Conservation (phyloP, 352 stramenopile species). For the Globisporangium apiculatum region DNA sequence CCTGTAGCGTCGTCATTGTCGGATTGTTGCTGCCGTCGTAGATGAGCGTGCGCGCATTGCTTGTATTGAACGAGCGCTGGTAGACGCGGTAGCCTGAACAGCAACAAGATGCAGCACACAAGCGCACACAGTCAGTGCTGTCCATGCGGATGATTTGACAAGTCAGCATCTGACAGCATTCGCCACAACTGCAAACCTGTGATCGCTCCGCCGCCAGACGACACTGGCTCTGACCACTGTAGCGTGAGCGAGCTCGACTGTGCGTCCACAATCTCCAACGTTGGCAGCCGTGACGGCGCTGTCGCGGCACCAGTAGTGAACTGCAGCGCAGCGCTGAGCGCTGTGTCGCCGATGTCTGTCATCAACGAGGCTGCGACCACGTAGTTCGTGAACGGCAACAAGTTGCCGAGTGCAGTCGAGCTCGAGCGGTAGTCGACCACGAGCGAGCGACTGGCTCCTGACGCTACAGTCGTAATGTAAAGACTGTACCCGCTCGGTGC, state of each 20-base stretch:
- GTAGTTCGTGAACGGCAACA: slow-evolving; percentile 25
- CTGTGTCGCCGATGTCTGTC: slow-evolving; percentile 13
- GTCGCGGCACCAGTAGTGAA: slow-evolving; percentile 19
- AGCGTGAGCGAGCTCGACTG: slow-evolving; percentile 22
- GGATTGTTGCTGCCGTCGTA: slow-evolving; percentile 19
- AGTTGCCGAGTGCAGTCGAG: slow-evolving; percentile 11
- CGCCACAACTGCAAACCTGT: slow-evolving; percentile 12
- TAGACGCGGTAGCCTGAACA: slow-evolving; percentile 19
- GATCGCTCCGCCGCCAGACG: slow-evolving; percentile 32
- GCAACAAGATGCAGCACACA: no score
- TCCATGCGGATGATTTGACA: no score
- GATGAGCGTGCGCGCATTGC: slow-evolving; percentile 6
- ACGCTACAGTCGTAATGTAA: background rate
- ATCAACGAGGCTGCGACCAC: slow-evolving; percentile 12
- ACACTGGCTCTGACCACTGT: slow-evolving; percentile 23
- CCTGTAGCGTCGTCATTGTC: slow-evolving; percentile 10
- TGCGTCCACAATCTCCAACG: slow-evolving; percentile 12
- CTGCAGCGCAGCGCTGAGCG: slow-evolving; percentile 10
- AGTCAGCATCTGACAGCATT: no score
- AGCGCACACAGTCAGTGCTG: no score
- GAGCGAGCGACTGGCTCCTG: slow-evolving; percentile 3
- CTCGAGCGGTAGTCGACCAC: slow-evolving; percentile 1
- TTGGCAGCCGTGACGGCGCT: slow-evolving; percentile 11
- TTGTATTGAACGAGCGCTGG: slow-evolving; percentile 2
- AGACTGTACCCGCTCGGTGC: slow-evolving; percentile 9